Conservation (phyloP, 2,329 filamentous ascomycete species). For the Colletotrichum filicis region DNA sequence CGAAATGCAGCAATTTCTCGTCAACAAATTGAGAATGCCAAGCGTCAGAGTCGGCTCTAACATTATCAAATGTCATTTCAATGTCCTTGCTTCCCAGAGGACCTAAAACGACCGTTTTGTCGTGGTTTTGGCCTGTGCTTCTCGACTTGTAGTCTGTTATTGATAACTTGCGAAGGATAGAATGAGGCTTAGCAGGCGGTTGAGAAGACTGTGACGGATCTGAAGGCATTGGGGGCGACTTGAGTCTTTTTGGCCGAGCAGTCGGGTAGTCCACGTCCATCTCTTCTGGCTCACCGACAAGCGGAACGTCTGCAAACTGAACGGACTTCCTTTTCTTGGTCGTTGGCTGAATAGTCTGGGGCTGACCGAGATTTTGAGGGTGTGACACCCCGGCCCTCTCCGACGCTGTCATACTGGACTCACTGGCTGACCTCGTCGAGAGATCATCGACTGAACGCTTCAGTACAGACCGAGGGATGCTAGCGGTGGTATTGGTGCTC, state of each 20-base stretch:
- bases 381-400: background rate
- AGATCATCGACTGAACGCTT: slow-evolving; percentile 10
- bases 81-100: slow-evolving; percentile 14
- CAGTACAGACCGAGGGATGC: slow-evolving; percentile 11
- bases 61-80: slow-evolving; percentile 30
- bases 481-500: background rate
- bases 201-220: background rate
- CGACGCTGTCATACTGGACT: slow-evolving; percentile 11
- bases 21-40: slow-evolving; percentile 44
- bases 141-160: slow-evolving; percentile 25
- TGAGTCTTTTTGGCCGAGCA: slow-evolving; percentile 30
- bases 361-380: background rate
- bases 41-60: slow-evolving; percentile 11
- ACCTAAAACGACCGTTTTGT: slow-evolving; percentile 27
- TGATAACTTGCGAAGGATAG: slow-evolving; percentile 17
- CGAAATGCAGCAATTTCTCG: slow-evolving; percentile 43
- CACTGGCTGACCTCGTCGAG: slow-evolving; percentile 2
- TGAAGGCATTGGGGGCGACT: slow-evolving; percentile 13
- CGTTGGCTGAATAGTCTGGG: background rate
- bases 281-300: slow-evolving; percentile 40
- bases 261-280: slow-evolving; percentile 33
- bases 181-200: background rate
- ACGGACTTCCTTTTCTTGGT: slow-evolving; percentile 43
- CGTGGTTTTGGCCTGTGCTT: slow-evolving; percentile 3
- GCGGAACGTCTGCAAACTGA: slow-evolving; percentile 42